Conservation (phyloP, 2,329 filamentous ascomycete genomes). For the Teratosphaeria gauchensis region DNA sequence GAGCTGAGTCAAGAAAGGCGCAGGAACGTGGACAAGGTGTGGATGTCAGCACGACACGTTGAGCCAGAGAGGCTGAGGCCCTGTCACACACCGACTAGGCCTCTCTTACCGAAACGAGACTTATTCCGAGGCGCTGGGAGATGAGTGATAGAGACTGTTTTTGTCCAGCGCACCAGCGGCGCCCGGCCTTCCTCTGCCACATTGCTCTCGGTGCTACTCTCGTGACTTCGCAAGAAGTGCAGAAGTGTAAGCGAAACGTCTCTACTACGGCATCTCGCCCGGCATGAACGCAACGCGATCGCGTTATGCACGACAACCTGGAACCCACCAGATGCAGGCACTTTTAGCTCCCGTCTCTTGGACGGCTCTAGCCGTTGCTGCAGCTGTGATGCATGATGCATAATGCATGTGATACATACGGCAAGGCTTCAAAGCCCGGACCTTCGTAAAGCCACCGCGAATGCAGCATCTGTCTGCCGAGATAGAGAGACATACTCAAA, state of each 20-base stretch:
- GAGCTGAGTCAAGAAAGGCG: conserved; percentile 1
- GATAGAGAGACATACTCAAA: background rate
- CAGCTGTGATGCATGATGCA: conserved; percentile 3
- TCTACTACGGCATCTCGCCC: background rate
- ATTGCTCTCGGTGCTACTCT: background rate
- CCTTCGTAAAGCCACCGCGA: background rate
- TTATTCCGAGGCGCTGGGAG: conserved; percentile 2
- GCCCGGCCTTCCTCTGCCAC: background rate
- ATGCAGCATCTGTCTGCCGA: background rate
- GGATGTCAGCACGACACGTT: conserved; percentile 8
- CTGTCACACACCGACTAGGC: conserved; percentile 3
- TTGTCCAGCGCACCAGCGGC: background rate
- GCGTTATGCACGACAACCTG: conserved; percentile 1
- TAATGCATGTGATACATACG: conserved; percentile 13
- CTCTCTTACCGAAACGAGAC: conserved; percentile 1
- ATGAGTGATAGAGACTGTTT: background rate
- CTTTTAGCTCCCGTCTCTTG: conserved; percentile 2
- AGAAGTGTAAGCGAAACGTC: background rate
- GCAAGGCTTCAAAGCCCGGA: conserved; percentile 3
- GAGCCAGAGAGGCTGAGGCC: conserved; percentile 2
- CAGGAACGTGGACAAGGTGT: conserved; percentile 2
- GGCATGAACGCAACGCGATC: background rate
- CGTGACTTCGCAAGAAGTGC: background rate
- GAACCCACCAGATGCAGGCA: conserved; percentile 1
- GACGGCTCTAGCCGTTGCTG: conserved; percentile 5